Conservation (phyloP, 2,329 filamentous ascomycete species). For the Colletotrichum sp. region DNA sequence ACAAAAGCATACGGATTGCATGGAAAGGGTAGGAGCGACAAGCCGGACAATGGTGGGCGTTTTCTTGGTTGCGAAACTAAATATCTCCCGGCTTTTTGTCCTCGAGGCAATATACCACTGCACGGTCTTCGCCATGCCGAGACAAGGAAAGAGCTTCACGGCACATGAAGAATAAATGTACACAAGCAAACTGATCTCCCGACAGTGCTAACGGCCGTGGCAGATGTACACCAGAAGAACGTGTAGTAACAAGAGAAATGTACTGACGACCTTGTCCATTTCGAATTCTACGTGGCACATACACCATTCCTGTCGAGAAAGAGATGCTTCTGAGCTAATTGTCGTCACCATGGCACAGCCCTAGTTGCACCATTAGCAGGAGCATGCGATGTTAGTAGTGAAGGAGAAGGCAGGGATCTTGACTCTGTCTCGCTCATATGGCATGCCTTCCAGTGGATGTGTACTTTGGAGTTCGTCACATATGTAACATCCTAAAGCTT, state of each 20-base stretch:
- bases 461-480: not conserved
- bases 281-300: not conserved
- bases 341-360: not conserved
- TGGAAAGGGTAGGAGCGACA: not conserved
- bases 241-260: not conserved
- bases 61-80: not conserved
- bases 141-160: not conserved
- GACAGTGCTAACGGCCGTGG: not conserved
- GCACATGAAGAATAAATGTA: not conserved
- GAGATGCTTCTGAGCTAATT: not conserved
- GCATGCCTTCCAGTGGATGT: not conserved
- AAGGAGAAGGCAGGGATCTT: not conserved
- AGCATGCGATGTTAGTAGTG: not conserved
- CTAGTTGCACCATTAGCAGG: not conserved
- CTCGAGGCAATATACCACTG: not conserved
- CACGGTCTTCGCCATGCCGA: not conserved
- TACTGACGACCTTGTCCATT: not conserved
- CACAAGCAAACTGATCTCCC: not conserved
- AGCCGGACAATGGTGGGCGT: not conserved
- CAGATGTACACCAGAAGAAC: not conserved
- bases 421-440: not conserved
- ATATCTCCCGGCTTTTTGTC: not conserved
- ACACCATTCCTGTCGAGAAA: not conserved
- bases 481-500: not conserved
- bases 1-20: conserved; percentile 20